Conservation (phyloP, 768 basidiomycete genomes). For the Mycena amicta region DNA sequence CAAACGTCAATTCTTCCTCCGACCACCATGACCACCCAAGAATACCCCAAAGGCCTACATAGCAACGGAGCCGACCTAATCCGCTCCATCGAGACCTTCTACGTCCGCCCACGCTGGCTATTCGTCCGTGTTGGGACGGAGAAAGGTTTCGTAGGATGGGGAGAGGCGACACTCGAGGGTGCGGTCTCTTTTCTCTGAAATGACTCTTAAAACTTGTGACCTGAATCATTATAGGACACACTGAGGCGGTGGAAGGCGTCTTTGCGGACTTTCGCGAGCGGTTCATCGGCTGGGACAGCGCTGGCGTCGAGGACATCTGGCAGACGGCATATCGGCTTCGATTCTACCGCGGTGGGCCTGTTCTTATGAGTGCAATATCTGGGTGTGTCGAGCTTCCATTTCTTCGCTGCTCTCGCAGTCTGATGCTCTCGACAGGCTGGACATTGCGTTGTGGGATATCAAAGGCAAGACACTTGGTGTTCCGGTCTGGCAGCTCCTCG, state of each 20-base stretch:
- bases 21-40: neutral
- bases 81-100: slow-evolving; percentile 49
- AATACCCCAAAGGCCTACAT: neutral
- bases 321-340: slow-evolving; percentile 65
- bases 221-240: slow-evolving; percentile 44
- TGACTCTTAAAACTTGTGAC: neutral
- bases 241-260: slow-evolving; percentile 74
- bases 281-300: slow-evolving; percentile 62
- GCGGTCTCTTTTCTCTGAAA: neutral
- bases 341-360: slow-evolving; percentile 74
- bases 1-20: too few species aligned
- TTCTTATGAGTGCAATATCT: slow-evolving; percentile 47
- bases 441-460: slow-evolving; percentile 78
- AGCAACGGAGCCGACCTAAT: slow-evolving; percentile 6
- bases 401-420: slow-evolving; percentile 42
- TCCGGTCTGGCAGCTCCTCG: slow-evolving; percentile 65
- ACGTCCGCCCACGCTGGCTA: slow-evolving; percentile 72
- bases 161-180: slow-evolving; percentile 68
- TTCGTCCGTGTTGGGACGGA: slow-evolving; percentile 71
- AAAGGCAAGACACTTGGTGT: slow-evolving; percentile 77
- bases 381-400: neutral
- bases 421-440: slow-evolving; percentile 54
- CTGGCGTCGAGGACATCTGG: slow-evolving; percentile 75
- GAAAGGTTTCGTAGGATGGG: slow-evolving; percentile 70
- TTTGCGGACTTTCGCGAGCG: slow-evolving; percentile 58